Percentiles rank a stretch among this genome's conserved stretches.
Evolutionary conservation across 2,329 filamentous ascomycete species (phyloP).

Genomic region (Aspergillus sp.): DNA sequence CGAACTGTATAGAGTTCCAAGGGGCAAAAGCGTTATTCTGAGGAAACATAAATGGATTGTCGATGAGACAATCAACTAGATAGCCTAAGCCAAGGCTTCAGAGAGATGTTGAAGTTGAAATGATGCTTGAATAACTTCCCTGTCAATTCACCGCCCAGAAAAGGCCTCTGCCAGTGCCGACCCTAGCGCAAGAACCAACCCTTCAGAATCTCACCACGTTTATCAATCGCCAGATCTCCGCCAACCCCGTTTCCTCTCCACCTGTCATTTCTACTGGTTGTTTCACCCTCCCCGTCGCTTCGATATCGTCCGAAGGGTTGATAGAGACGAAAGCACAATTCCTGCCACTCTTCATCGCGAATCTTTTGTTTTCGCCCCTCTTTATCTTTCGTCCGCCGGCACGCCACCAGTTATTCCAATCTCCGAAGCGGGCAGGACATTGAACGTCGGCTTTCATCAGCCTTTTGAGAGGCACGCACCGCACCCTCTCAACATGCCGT

Average conservation of each 20-base stretch:
- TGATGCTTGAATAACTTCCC: background rate
- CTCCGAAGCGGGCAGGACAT: background rate
- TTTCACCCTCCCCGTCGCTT: background rate
- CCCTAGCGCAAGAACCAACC: slow-evolving; percentile 29
- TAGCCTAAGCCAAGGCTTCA: background rate
- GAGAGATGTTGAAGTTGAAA: background rate
- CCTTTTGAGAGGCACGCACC: background rate
- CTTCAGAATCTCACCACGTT: slow-evolving; percentile 33
- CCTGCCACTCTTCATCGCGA: background rate
- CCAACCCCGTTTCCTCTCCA: slow-evolving; percentile 5
- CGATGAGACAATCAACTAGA: background rate
- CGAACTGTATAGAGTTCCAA: slow-evolving; percentile 7
- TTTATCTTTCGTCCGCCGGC: background rate
- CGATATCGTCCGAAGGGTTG: background rate
- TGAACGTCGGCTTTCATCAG: background rate
- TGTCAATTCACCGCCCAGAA: slow-evolving; percentile 18
- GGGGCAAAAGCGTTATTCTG: background rate
- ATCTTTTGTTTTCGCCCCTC: background rate
- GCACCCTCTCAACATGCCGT: slow-evolving; percentile 38
- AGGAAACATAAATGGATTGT: background rate
- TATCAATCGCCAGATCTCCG: slow-evolving; percentile 26
- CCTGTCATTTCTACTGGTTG: slow-evolving; percentile 5
- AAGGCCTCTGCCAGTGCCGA: slow-evolving; percentile 15
- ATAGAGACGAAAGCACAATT: background rate
- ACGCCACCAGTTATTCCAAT: background rate